These are phyloP conservation scores for Talaromyces sp. DNA, from an alignment of 2,329 filamentous ascomycete species.

Conservation along the genomic window DNA sequence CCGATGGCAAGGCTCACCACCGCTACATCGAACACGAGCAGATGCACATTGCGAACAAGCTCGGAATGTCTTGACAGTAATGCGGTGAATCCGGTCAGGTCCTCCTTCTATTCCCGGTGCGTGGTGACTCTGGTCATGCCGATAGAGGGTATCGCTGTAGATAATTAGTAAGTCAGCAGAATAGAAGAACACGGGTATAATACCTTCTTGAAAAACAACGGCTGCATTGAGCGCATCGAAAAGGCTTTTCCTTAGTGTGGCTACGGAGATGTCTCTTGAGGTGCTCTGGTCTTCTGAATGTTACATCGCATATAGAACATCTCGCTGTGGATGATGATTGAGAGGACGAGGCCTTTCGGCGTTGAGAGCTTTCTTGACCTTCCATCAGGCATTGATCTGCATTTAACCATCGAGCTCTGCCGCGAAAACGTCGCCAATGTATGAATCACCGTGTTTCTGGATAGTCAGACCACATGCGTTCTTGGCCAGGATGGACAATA, in stretches of 20 bases:
- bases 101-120: slow-evolving; percentile 26
- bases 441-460: background rate
- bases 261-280: slow-evolving; percentile 39
- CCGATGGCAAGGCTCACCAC: slow-evolving; percentile 33
- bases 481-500: background rate
- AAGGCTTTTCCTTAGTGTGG: slow-evolving; percentile 39
- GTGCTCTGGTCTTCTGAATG: slow-evolving; percentile 38
- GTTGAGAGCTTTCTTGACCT: background rate
- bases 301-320: slow-evolving; percentile 30
- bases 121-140: slow-evolving; percentile 38
- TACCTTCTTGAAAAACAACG: slow-evolving; percentile 41
- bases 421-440: background rate
- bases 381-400: background rate
- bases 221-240: slow-evolving; percentile 37
- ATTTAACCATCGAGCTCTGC: background rate
- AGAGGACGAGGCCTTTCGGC: background rate
- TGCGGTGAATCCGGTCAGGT: slow-evolving; percentile 34
- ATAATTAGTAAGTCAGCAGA: background rate
- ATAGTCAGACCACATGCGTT: background rate
- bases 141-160: slow-evolving; percentile 36
- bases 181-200: slow-evolving; percentile 6
- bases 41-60: slow-evolving; percentile 38
- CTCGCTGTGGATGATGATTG: slow-evolving; percentile 2
- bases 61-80: slow-evolving; percentile 40
- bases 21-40: slow-evolving; percentile 37